Evolutionary conservation across 352 stramenopile species (phyloP).

Genomic region (Globisporangium spinosum): DNA sequence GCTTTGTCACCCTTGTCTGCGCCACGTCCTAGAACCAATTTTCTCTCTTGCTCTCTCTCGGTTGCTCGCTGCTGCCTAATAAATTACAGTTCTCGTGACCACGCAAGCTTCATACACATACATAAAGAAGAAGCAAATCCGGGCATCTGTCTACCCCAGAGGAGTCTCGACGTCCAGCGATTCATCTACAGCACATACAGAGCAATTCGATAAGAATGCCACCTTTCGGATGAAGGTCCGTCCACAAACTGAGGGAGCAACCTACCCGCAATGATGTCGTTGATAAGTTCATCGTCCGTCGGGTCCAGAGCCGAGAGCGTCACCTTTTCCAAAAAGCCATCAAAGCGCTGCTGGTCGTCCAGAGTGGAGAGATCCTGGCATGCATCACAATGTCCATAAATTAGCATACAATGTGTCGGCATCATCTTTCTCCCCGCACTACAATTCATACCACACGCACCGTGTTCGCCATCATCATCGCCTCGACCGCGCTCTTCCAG

Average conservation of each 20-base stretch:
- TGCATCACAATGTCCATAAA: background rate
- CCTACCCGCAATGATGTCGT: slow-evolving; percentile 19
- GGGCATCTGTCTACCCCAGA: slow-evolving; percentile 8
- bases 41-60: background rate
- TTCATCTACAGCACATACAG: slow-evolving; percentile 17
- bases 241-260: background rate
- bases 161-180: slow-evolving; percentile 21
- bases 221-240: background rate
- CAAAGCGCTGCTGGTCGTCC: slow-evolving; percentile 60
- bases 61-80: slow-evolving; percentile 5
- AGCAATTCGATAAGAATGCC: background rate
- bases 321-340: slow-evolving; percentile 61
- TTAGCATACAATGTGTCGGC: too few relatives aligned
- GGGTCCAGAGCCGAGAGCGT: slow-evolving; percentile 55
- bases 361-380: slow-evolving; percentile 41
- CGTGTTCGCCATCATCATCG: slow-evolving; percentile 76
- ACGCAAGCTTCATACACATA: slow-evolving; percentile 6
- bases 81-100: slow-evolving; percentile 17
- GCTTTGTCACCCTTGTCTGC: background rate
- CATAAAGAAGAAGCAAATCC: background rate
- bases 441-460: slow-evolving; percentile 26
- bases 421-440: too few relatives aligned
- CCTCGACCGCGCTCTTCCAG: slow-evolving; percentile 83
- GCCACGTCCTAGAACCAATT: background rate
- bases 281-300: slow-evolving; percentile 50